Conservation (phyloP, 2,329 filamentous ascomycete genomes). For the Mycosphaerella arachidis region DNA sequence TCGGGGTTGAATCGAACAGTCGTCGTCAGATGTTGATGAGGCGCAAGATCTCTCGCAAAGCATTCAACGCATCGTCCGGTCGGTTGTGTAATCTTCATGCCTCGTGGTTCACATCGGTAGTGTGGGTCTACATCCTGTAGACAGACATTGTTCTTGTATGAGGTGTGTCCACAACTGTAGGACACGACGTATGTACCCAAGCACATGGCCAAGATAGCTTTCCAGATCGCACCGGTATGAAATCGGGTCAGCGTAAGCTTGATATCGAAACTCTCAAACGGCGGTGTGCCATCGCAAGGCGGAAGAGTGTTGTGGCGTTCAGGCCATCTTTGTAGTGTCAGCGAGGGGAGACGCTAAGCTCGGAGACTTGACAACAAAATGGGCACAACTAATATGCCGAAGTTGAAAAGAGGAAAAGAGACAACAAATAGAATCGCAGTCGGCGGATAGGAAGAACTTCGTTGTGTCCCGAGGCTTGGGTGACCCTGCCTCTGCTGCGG, state of each 20-base stretch:
- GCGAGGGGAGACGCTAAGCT: not conserved
- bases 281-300: conserved; percentile 1
- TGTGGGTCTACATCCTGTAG: conserved; percentile 20
- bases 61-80: conserved; percentile 21
- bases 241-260: not conserved
- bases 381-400: not conserved
- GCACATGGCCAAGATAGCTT: conserved; percentile 12
- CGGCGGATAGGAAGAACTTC: conserved; percentile 2
- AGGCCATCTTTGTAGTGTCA: not conserved
- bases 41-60: conserved; percentile 16
- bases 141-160: conserved; percentile 16
- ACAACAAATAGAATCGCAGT: not conserved
- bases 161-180: conserved; percentile 22
- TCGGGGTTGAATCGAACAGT: conserved; percentile 21
- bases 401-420: not conserved
- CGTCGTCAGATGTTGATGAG: conserved; percentile 15
- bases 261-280: not conserved
- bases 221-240: not conserved
- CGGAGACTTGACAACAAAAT: not conserved
- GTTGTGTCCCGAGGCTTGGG: not conserved
- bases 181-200: conserved; percentile 20
- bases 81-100: conserved; percentile 23
- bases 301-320: not conserved
- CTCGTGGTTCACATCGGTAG: conserved; percentile 21
- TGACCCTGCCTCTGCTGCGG: not conserved